Base-by-base conservation (phyloP, 140 eudicot genomes). In the Erigeron philadelphicus region DNA sequence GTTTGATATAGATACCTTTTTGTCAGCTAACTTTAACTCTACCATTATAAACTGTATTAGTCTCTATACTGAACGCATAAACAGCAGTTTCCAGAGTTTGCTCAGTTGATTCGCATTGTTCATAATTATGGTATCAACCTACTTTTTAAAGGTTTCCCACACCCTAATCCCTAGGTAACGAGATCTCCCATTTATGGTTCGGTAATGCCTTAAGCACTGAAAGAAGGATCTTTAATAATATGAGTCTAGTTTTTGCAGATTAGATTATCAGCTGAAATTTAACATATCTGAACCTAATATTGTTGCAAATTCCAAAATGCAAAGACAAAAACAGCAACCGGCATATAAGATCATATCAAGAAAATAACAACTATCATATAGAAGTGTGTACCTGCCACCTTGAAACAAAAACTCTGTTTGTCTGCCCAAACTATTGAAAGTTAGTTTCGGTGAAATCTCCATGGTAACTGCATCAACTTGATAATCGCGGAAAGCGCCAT, bases 401-500 rank as follows among this genome's bases (percentile, higher is more conserved):
- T 80, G 87, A 81, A 80, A 55, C 70, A 89, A 80, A 77, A 87
- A 79, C 72, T 81, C 87, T 64, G 61, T 78, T 71, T 73, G 86
- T 75, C 78, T 74, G 79, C 47, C 78, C 12, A 38, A 73, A 47
- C 76, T 56, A 70, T 58, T 78, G 9, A 82, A 76, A 43, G 85
- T 73, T 9, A 50, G 58, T 72, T 64, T 80, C 11, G 83, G 76
- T 67, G 90, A 82, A 63, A 93, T 70, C 79, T 82, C 91, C 83
- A 94, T 70, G 46, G 99, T 94, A 44, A 94, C 76, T 15, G 99
- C 95, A 75, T 94, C 99, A 80, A 94, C 81, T 81, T 94, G 99
- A 84, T 94, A 94, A 89, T 94, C 97, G 54, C 97, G 95, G 50
- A 94, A 94, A 78, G 97, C 97, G 46, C 95, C 99, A 82, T 94